A percentile compares a stretch with the other conserved stretches of the same genome.
phyloP scores from a whole-genome alignment of 2,329 filamentous ascomycete species.

The Pseudogymnoascus sp. region DNA sequence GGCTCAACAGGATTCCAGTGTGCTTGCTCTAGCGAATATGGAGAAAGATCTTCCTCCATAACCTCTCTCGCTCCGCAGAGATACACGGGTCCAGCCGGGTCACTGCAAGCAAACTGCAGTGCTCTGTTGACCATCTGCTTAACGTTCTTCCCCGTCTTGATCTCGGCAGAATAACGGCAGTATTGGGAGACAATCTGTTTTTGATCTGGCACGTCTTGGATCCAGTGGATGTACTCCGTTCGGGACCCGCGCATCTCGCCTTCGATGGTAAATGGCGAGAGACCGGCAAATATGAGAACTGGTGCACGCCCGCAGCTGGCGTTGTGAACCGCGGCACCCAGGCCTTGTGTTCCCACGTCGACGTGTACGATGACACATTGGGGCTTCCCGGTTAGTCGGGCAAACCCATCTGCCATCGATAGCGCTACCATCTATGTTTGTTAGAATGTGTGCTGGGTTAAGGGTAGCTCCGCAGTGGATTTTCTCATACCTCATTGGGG shows the following conservation, averaged over 20 bases:
- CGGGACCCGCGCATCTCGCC: constrained; percentile 61
- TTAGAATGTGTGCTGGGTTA: neutral
- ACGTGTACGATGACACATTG: constrained; percentile 68
- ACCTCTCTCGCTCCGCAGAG: constrained; percentile 58
- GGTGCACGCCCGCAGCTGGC: constrained; percentile 62
- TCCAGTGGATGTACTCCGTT: constrained; percentile 74
- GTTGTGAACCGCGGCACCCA: constrained; percentile 67
- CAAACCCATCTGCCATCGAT: constrained; percentile 70
- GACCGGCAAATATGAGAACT: constrained; percentile 62
- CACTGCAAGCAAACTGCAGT: constrained; percentile 60
- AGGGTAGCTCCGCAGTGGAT: neutral
- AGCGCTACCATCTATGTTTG: constrained; percentile 59
- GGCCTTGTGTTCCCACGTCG: constrained; percentile 68
- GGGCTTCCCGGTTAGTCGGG: constrained; percentile 55
- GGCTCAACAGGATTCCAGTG: constrained; percentile 55
- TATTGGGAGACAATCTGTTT: constrained; percentile 66
- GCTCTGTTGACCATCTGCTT: constrained; percentile 70
- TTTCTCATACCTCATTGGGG: constrained; percentile 52
- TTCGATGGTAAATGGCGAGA: constrained; percentile 65
- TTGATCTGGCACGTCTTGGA: constrained; percentile 69
- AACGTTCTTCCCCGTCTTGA: constrained; percentile 64
- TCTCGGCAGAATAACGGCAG: constrained; percentile 61
- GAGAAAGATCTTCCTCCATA: constrained; percentile 62
- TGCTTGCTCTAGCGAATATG: constrained; percentile 47
- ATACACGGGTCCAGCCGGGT: constrained; percentile 63